Evolutionary conservation across 2,329 filamentous ascomycete species (phyloP), one percentile per base, ranked within the genome.

Genomic region (Pleurostoma richardsiae): DNA sequence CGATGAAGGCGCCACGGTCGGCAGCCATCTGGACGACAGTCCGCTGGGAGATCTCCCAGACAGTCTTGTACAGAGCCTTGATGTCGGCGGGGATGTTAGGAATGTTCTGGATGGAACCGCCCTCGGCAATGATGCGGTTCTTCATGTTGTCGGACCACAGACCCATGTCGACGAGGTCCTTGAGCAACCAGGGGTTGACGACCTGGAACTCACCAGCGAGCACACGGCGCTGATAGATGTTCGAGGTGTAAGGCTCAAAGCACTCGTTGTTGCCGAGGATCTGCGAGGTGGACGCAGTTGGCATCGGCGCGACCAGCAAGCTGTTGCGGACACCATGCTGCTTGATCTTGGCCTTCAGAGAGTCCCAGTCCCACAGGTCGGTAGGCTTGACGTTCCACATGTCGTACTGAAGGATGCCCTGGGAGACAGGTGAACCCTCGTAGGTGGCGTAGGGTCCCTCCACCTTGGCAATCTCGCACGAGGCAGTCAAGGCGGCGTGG

Each of bases 131-230:
- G 78, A 99, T 99, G 60, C 94, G 90, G 79, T 99, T 99, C 85
- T 99, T 99, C 94, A 99, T 99, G 74, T 90, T 90, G 72, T 99
- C 92, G 42, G 92, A 96, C 94, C 94, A 99, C 40, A 99, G 79
- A 51, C 94, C 94, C 75, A 96, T 88, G 64, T 99, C 94, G 57
- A 99, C 94, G 30, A 99, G 83, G 61, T 99, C 94, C 79, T 96
- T 96, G 51, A 99, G 83, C 53, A 99, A 74, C 94, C 94, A 99
- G 44, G 94, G 94, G 77, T 99, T 99, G 68, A 99, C 94, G 46
- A 99, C 90, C 74, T 99, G 94, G 83, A 99, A 99, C 70, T 99
- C 94, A 59, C 94, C 94, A 57, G 94, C 94, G 59, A 99, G 79
- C 47, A 99, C 94, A 79, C 94, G 92, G 54, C 94, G 92, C 59